Percentiles rank a stretch among this genome's conserved stretches.
Evolutionary conservation across 768 basidiomycete species (phyloP).

Genomic region (Phanerodontia chrysosporium): DNA sequence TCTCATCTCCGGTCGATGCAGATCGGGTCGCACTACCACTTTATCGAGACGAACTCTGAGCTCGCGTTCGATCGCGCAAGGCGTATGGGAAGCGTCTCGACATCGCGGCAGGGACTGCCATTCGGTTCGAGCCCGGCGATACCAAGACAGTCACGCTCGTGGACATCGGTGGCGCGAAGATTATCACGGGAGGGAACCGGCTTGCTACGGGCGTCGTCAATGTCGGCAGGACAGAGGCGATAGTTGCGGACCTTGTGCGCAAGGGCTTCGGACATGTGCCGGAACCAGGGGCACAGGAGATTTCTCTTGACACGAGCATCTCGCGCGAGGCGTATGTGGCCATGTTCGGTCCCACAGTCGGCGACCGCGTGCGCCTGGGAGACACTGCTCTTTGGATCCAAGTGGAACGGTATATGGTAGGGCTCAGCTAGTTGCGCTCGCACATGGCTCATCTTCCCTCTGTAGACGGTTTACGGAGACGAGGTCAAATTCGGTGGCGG

Average conservation of each 20-base stretch:
- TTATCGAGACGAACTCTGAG: constrained; percentile 81
- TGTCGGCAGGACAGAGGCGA: constrained; percentile 37
- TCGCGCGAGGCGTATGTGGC: constrained; percentile 74
- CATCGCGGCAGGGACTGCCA: constrained; percentile 91
- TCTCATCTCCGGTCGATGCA: constrained; percentile 25
- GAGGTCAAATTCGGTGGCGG: constrained; percentile 99
- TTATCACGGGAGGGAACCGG: constrained; percentile 76
- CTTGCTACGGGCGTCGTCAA: constrained; percentile 59
- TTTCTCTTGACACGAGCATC: constrained; percentile 51
- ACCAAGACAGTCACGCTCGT: constrained; percentile 79
- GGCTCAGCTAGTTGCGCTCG: not conserved
- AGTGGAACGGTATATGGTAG: constrained; percentile 81
- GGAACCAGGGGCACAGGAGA: constrained; percentile 56
- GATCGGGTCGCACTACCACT: constrained; percentile 94
- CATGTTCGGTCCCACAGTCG: constrained; percentile 94
- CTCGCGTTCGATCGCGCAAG: constrained; percentile 78
- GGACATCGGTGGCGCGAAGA: constrained; percentile 64
- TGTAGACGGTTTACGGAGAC: constrained; percentile 84
- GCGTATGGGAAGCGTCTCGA: constrained; percentile 87
- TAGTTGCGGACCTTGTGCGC: constrained; percentile 45
- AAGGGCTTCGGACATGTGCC: constrained; percentile 68
- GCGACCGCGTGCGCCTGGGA: constrained; percentile 83
- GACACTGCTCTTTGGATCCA: constrained; percentile 91
- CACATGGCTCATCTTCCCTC: not conserved
- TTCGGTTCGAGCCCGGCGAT: constrained; percentile 95